phyloP scores from a whole-genome alignment of 208 protist species.

The Wallacemonas sp. region DNA sequence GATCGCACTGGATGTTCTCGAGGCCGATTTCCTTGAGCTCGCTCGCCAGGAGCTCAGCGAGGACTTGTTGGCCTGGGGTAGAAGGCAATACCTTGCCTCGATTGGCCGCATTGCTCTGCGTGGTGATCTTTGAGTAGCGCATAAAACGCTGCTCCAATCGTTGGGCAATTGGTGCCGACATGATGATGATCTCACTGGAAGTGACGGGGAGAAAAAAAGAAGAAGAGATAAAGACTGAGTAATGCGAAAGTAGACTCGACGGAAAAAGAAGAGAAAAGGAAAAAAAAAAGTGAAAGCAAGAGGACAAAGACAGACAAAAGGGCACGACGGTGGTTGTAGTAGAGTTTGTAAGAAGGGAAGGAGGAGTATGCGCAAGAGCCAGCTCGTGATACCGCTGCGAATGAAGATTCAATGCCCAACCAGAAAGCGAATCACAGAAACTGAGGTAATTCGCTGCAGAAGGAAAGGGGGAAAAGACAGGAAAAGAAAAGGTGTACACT shows the following conservation, averaged over 20 bases:
- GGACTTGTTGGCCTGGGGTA: constrained; percentile 76
- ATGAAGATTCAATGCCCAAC: no score
- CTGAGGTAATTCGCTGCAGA: no score
- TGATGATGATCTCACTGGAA: constrained; percentile 16
- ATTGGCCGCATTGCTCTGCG: constrained; percentile 65
- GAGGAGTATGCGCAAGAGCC: no score
- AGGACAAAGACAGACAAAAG: no score
- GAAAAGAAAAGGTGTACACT: constrained; percentile 3
- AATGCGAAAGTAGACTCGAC: no score
- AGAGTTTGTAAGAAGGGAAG: no score
- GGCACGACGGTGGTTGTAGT: no score
- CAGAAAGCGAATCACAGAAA: no score
- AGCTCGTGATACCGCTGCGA: no score
- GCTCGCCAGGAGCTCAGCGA: constrained; percentile 71
- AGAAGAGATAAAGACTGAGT: constrained; percentile 7
- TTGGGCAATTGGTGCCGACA: constrained; percentile 36
- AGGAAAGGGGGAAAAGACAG: constrained; percentile 4
- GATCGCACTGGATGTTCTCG: constrained; percentile 58
- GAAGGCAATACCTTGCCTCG: constrained; percentile 64
- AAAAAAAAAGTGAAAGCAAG: neutral
- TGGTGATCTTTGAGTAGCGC: constrained; percentile 77
- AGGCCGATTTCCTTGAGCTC: constrained; percentile 54
- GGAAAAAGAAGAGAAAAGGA: constrained; percentile 4
- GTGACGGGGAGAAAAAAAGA: constrained; percentile 5
- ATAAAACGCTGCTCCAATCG: constrained; percentile 72